Evolutionary conservation across 1,284 basidiomycete genomes (phyloP).

Genomic region (Athelia psychrophila): DNA sequence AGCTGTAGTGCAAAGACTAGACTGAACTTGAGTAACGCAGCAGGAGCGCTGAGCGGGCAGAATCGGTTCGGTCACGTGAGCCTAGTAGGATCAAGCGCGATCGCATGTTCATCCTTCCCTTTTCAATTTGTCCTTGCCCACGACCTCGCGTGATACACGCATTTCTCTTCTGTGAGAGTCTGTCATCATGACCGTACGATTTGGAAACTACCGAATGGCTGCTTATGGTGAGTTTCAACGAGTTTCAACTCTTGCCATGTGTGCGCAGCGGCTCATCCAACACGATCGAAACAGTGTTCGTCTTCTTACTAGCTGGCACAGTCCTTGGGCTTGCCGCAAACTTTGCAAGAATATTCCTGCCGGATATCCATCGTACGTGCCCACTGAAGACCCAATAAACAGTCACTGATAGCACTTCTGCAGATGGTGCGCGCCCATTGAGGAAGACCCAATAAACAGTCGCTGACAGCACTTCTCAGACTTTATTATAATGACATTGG

Average conservation of each 20-base stretch:
- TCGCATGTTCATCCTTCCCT: neutral
- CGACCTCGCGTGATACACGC: neutral
- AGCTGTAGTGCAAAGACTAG: no score
- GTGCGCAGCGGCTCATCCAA: neutral
- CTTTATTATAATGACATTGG: conserved; percentile 64
- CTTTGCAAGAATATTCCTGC: conserved; percentile 64
- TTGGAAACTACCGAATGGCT: conserved; percentile 47
- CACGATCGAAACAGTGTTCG: conserved; percentile 37
- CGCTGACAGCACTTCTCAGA: conserved; percentile 25
- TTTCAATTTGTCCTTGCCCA: neutral
- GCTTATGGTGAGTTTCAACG: conserved; percentile 42
- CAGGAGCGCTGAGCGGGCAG: no score
- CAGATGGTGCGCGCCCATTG: conserved; percentile 54
- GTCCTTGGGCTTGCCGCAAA: conserved; percentile 68
- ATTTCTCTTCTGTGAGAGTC: neutral
- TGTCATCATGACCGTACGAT: conserved; percentile 52
- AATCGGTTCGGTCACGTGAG: no score
- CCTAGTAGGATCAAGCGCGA: no score
- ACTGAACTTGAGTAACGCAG: no score
- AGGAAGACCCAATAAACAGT: no score
- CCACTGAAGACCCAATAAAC: neutral
- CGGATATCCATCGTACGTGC: conserved; percentile 55
- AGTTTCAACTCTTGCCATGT: neutral
- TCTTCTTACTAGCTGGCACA: conserved; percentile 58
- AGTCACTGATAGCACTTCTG: neutral